Evolutionary conservation across 441 rosid genomes (phyloP).

Genomic region (Arabidopsis hybrid): DNA sequence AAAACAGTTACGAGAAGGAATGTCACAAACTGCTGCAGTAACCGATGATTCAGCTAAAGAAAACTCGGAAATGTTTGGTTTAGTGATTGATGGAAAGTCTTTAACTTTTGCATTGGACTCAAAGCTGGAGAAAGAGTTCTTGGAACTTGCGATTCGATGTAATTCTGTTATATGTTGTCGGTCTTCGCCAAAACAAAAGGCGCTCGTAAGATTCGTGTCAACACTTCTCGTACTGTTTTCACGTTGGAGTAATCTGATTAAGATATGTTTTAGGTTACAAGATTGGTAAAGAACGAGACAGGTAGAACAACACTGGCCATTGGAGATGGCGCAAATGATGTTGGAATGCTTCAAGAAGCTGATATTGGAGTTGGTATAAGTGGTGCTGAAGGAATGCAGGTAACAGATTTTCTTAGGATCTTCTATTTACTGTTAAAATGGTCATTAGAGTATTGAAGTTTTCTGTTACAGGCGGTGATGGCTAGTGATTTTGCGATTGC

Average conservation of each 20-base stretch:
- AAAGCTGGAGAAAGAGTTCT: slow-evolving; percentile 57
- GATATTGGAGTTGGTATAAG: slow-evolving; percentile 98
- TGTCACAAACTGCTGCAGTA: slow-evolving; percentile 40
- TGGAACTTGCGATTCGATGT: slow-evolving; percentile 74
- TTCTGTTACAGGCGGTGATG: slow-evolving; percentile 80
- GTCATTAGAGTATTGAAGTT: neutral
- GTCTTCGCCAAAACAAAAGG: slow-evolving; percentile 97
- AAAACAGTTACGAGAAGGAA: slow-evolving; percentile 56
- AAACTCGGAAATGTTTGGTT: slow-evolving; percentile 52
- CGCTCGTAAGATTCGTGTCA: slow-evolving; percentile 64
- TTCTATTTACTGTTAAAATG: neutral
- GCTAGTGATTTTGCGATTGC: slow-evolving; percentile 96
- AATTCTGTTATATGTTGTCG: slow-evolving; percentile 95
- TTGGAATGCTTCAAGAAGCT: slow-evolving; percentile 98
- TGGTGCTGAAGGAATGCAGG: slow-evolving; percentile 99
- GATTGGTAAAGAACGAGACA: slow-evolving; percentile 79
- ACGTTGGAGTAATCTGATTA: slow-evolving; percentile 50
- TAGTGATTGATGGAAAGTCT: slow-evolving; percentile 90
- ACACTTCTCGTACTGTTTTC: neutral
- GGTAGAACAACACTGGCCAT: slow-evolving; percentile 84
- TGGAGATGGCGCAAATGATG: slow-evolving; percentile 98
- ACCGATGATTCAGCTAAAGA: slow-evolving; percentile 40
- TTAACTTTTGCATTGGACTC: slow-evolving; percentile 70
- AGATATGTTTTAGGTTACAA: slow-evolving; percentile 71
- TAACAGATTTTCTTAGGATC: slow-evolving; percentile 19